These are phyloP conservation scores for Bretschneidera sinensis DNA, from an alignment of 345 rosid species.

Conservation along the genomic window DNA sequence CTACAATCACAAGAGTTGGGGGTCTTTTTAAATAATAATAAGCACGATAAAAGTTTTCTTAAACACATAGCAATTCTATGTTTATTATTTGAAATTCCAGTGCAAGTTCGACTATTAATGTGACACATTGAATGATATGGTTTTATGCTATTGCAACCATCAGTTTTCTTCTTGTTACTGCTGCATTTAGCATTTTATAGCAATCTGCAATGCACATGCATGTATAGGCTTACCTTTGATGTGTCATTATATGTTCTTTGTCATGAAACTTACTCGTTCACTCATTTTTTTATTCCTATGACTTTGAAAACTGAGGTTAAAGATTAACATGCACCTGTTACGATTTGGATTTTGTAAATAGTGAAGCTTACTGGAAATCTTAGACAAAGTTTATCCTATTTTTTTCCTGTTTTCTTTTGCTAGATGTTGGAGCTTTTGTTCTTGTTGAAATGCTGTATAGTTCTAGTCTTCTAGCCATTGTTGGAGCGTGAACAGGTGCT, in stretches of 20 bases:
- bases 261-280: neutral
- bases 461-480: constrained; percentile 89
- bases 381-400: neutral
- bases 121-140: too few species aligned
- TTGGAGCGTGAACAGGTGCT: constrained; percentile 96
- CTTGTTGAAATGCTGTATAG: constrained; percentile 89
- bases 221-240: too few species aligned
- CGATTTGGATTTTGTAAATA: neutral
- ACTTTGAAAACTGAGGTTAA: neutral
- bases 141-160: too few species aligned
- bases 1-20: too few species aligned
- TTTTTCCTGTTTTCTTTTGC: constrained; percentile 8
- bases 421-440: constrained; percentile 71
- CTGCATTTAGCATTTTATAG: too few species aligned
- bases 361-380: neutral
- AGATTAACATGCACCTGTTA: neutral
- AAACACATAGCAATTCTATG: too few species aligned
- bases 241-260: neutral
- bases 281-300: neutral
- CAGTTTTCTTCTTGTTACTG: too few species aligned
- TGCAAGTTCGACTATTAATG: too few species aligned
- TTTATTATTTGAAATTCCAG: too few species aligned
- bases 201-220: too few species aligned
- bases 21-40: too few species aligned
- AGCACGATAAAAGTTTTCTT: too few species aligned